A percentile compares a stretch with the other conserved stretches of the same genome.
phyloP scores from a whole-genome alignment of 2,329 filamentous ascomycete genomes.

The Fusarium pseudoanthophilum region DNA sequence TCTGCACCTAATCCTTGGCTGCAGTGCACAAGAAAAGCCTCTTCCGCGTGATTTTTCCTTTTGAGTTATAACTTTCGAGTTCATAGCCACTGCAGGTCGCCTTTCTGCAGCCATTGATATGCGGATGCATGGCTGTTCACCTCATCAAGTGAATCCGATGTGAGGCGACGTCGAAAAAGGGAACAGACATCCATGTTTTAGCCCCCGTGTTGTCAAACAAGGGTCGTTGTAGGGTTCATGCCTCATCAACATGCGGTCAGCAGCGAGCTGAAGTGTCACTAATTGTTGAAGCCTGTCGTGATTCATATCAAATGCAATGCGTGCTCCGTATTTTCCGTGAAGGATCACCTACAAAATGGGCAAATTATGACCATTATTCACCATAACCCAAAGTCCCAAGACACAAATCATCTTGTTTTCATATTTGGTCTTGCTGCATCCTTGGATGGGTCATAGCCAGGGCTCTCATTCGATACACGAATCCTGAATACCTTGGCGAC shows the following conservation, averaged over 20 bases:
- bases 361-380: background rate
- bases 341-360: background rate
- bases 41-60: background rate
- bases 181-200: conserved; percentile 15
- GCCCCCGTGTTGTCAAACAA: conserved; percentile 12
- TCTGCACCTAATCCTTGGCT: conserved; percentile 8
- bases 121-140: background rate
- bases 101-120: background rate
- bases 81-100: conserved; percentile 1
- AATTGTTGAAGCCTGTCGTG: background rate
- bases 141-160: background rate
- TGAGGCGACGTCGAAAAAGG: conserved; percentile 12
- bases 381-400: background rate
- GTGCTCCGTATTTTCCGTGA: background rate
- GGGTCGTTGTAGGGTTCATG: conserved; percentile 27
- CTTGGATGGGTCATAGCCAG: background rate
- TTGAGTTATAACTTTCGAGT: conserved; percentile 5
- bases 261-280: conserved; percentile 19
- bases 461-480: background rate
- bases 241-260: conserved; percentile 35
- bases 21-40: background rate
- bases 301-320: conserved; percentile 3
- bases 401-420: background rate
- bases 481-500: background rate
- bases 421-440: background rate